Evolutionary conservation across 2,329 filamentous ascomycete species (phyloP), one percentile per base, ranked within the genome.

Genomic region (Calonectria honghensis): DNA sequence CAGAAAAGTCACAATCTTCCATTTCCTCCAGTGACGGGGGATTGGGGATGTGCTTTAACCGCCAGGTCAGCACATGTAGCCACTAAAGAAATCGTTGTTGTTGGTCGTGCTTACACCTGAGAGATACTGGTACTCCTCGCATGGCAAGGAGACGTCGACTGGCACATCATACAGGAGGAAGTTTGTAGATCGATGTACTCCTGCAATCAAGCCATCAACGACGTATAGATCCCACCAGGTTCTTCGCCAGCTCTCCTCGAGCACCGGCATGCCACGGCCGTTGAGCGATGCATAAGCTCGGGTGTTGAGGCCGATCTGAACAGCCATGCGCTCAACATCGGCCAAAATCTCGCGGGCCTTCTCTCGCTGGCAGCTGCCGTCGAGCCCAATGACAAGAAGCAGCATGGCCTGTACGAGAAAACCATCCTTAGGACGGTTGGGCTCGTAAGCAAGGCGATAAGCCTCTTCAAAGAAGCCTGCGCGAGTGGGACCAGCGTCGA

Each of bases 161-260:
- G 88, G 85, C 10, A 96, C 89, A 69, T 93, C 91, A 77, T 92
- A 94, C 31, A 95, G 88, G n/a, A 90, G 84, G 83, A 95, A 94
- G 70, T 91, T 93, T 52, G 94, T 93, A 75, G 91, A 90, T 16
- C 93, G 90, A 78, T 94, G 94, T 78, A 98, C 92, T 4, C 94
- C 95, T 6, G 95, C 94, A 78, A 97, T 90, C 90, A 98, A 94
- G 70, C 94, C 95, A 82, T 98, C 95, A 18, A 95, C 90, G n/a
- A 95, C 90, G 81, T 93, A 96, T 5, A 92, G 82, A 75, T 92
- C 95, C 96, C 96, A 98, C 96, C 96, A 98, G 1, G 96, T 98
- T 73, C 96, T 90, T 24, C 95, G 91, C 91, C 95, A 94, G 82
- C 93, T 95, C 84, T 98, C 96, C 82, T 96, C 94, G 4, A 96